These are phyloP conservation scores for Plasmodium gonderi DNA, from an alignment of 169 alveolate species.

Conservation along the genomic window DNA sequence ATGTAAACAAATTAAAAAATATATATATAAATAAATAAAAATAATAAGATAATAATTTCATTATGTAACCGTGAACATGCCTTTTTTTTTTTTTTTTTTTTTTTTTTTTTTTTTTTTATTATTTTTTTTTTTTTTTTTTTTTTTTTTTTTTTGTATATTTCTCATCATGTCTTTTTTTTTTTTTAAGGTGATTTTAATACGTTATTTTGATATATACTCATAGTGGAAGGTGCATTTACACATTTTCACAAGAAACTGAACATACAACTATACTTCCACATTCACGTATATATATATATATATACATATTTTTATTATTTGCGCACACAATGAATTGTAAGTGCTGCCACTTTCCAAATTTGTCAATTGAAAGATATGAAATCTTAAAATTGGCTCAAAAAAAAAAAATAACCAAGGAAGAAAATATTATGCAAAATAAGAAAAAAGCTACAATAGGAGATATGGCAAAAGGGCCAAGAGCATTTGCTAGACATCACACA, in stretches of 20 bases:
- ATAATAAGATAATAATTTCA: neutral
- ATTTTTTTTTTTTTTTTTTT: neutral
- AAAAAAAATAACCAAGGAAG: slow-evolving; percentile 10
- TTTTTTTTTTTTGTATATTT: neutral
- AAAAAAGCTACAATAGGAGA: slow-evolving; percentile 13
- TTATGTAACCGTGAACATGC: neutral
- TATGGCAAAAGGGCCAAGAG: neutral
- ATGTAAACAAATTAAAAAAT: neutral
- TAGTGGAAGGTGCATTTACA: neutral
- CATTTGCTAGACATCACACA: neutral
- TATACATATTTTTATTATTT: neutral
- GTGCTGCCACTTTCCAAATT: slow-evolving; percentile 14
- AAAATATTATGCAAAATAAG: neutral
- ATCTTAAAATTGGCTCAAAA: slow-evolving; percentile 19
- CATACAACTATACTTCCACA: neutral
- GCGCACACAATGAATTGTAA: slow-evolving; percentile 15
- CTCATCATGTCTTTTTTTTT: neutral
- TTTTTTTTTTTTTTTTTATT: neutral
- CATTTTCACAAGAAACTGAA: neutral
- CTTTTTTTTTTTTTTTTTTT: too few species aligned
- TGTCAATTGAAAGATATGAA: slow-evolving; percentile 58
- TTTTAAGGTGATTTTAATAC: neutral
- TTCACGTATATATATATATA: neutral
- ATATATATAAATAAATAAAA: neutral
- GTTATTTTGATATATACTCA: neutral